These are phyloP conservation scores for Wickerhamia fluorescens DNA, from an alignment of 805 yeast species.

Conservation along the genomic window DNA sequence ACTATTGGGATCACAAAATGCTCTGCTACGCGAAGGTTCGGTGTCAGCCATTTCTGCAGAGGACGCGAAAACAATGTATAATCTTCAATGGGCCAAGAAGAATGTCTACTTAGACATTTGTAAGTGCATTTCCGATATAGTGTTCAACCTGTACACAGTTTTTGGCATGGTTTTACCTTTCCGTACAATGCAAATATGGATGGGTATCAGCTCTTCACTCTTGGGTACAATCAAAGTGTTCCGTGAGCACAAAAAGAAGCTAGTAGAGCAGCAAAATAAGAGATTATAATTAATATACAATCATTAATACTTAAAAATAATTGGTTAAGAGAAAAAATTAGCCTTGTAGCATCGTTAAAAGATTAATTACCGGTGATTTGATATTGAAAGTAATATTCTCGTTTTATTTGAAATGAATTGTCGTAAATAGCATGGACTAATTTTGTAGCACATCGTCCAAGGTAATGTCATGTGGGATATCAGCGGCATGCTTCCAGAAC, in stretches of 20 bases:
- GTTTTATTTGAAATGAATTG: too few species aligned
- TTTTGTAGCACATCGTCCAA: too few species aligned
- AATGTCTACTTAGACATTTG: slow-evolving; percentile 34
- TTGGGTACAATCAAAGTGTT: slow-evolving; percentile 32
- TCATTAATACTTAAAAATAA: too few species aligned
- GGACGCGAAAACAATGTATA: slow-evolving; percentile 19
- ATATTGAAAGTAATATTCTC: too few species aligned
- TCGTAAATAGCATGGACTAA: too few species aligned
- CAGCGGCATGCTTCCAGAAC: slow-evolving; percentile 74
- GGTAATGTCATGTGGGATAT: slow-evolving; percentile 26
- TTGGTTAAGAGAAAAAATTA: too few species aligned
- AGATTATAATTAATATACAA: too few species aligned
- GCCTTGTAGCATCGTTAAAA: too few species aligned
- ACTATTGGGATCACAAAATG: slow-evolving; percentile 21
- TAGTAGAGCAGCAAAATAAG: slow-evolving; percentile 8
- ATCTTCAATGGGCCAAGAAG: slow-evolving; percentile 29
- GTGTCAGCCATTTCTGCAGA: slow-evolving; percentile 12
- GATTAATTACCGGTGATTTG: too few species aligned
- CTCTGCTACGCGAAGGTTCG: slow-evolving; percentile 6
- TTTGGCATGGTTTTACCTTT: slow-evolving; percentile 28
- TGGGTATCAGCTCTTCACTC: slow-evolving; percentile 36
- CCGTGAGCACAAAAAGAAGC: slow-evolving; percentile 29
- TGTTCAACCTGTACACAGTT: slow-evolving; percentile 36
- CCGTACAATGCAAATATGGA: slow-evolving; percentile 38
- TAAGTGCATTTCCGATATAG: slow-evolving; percentile 32